Evolutionary conservation across 495 filamentous ascomycete species (phyloP).

Genomic region (Lasiosphaeria ovina): DNA sequence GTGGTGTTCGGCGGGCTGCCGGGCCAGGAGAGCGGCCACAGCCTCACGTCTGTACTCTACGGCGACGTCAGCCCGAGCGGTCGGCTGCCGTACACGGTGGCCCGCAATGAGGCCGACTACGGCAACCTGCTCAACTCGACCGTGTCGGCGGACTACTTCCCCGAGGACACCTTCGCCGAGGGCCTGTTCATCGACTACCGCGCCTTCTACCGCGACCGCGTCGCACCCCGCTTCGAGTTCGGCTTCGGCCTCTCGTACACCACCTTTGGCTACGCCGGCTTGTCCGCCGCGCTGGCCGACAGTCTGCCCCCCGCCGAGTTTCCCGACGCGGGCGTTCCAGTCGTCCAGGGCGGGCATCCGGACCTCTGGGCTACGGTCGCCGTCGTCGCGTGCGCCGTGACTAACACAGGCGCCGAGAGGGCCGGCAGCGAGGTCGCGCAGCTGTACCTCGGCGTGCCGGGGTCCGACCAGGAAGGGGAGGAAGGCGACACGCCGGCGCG

Average conservation of each 20-base stretch:
- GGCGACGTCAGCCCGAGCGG: constrained; percentile 53
- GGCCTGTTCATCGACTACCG: constrained; percentile 82
- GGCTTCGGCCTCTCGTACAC: constrained; percentile 79
- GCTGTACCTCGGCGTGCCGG: constrained; percentile 55
- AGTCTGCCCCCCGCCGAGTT: constrained; percentile 10
- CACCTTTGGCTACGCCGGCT: constrained; percentile 62
- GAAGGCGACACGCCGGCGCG: constrained; percentile 39
- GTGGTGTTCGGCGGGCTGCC: constrained; percentile 36
- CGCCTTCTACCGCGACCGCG: constrained; percentile 62
- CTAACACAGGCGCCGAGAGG: constrained; percentile 61
- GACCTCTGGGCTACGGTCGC: constrained; percentile 64
- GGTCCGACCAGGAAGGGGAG: neutral
- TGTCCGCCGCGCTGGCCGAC: constrained; percentile 31
- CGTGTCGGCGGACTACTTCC: constrained; percentile 41
- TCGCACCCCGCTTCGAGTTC: constrained; percentile 73
- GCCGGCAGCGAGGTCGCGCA: constrained; percentile 58
- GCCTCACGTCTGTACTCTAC: constrained; percentile 32
- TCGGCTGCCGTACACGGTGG: constrained; percentile 71
- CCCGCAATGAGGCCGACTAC: constrained; percentile 48
- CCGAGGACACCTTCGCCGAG: constrained; percentile 57
- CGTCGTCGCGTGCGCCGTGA: constrained; percentile 54
- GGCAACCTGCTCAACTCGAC: constrained; percentile 50
- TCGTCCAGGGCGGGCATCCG: constrained; percentile 65
- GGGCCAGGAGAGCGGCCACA: constrained; percentile 34
- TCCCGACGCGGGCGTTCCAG: constrained; percentile 12